phyloP scores from a whole-genome alignment of 2,329 filamentous ascomycete genomes.

The Emmonsiellopsis sp. region DNA sequence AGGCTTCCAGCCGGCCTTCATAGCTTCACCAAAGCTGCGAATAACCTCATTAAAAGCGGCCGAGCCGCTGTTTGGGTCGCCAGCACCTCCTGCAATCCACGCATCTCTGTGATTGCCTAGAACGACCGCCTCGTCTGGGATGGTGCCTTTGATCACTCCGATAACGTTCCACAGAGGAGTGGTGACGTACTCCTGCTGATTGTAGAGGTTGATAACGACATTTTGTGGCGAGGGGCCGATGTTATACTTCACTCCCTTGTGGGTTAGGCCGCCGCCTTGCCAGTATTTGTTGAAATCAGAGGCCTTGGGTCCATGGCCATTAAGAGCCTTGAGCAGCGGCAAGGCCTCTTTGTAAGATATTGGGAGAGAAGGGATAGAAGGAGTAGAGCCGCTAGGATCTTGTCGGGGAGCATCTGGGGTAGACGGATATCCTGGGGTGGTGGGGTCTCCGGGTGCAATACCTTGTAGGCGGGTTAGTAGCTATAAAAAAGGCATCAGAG shows the following conservation, averaged over 20 bases:
- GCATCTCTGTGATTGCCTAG: conserved; percentile 90
- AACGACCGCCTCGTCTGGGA: conserved; percentile 76
- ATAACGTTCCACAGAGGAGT: conserved; percentile 88
- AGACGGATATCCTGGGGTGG: conserved; percentile 87
- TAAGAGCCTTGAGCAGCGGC: conserved; percentile 80
- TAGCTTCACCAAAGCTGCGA: conserved; percentile 61
- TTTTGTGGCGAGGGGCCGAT: conserved; percentile 71
- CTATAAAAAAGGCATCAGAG: conserved; percentile 1
- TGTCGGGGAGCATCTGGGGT: conserved; percentile 77
- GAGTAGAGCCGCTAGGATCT: conserved; percentile 60
- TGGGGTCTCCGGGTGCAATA: conserved; percentile 62
- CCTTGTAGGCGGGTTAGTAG: conserved; percentile 30
- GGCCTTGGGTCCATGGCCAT: conserved; percentile 74
- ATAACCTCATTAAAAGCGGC: conserved; percentile 72
- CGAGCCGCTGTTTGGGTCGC: conserved; percentile 74
- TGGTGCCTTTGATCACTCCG: conserved; percentile 79
- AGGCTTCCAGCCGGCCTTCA: conserved; percentile 71
- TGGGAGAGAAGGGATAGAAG: conserved; percentile 81
- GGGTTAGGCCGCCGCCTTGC: conserved; percentile 63
- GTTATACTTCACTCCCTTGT: conserved; percentile 77
- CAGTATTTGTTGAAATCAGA: conserved; percentile 65
- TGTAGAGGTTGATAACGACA: conserved; percentile 63
- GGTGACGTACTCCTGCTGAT: conserved; percentile 71
- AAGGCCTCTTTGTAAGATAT: conserved; percentile 82
- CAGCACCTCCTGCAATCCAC: conserved; percentile 78